A percentile compares a stretch with the other conserved stretches of the same genome.
These are phyloP conservation scores for Mycena vulgaris DNA, from an alignment of 768 basidiomycete species.

Conservation along the genomic window DNA sequence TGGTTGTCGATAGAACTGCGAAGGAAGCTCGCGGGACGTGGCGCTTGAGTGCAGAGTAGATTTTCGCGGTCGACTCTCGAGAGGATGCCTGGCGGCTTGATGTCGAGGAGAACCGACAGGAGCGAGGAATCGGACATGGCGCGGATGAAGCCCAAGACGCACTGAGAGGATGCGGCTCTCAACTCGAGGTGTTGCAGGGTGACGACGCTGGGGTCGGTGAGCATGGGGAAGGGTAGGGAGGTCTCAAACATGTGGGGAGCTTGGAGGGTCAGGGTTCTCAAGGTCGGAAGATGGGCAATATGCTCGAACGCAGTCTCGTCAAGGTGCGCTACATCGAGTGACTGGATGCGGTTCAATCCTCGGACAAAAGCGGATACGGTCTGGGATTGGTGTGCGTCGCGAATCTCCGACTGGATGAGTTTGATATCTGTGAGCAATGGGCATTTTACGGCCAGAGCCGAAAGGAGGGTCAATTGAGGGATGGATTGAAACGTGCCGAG, in stretches of 20 bases:
- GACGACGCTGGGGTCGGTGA: background rate
- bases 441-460: conserved; percentile 1
- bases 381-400: background rate
- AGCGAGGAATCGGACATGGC: background rate
- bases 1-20: background rate
- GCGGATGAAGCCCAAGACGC: background rate
- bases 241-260: background rate
- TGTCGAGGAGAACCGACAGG: background rate
- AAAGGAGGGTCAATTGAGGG: background rate
- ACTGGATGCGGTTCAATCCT: background rate
- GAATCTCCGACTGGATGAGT: background rate
- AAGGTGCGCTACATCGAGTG: background rate
- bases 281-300: background rate
- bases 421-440: background rate
- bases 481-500: background rate
- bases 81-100: background rate
- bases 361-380: background rate
- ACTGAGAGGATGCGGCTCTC: background rate
- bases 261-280: background rate
- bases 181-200: background rate
- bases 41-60: background rate
- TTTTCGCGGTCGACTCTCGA: background rate
- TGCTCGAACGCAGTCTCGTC: background rate
- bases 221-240: background rate
- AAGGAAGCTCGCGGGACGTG: background rate